These are phyloP conservation scores for Rhododendron molle DNA, from an alignment of 148 eudicot species.

Conservation along the genomic window DNA sequence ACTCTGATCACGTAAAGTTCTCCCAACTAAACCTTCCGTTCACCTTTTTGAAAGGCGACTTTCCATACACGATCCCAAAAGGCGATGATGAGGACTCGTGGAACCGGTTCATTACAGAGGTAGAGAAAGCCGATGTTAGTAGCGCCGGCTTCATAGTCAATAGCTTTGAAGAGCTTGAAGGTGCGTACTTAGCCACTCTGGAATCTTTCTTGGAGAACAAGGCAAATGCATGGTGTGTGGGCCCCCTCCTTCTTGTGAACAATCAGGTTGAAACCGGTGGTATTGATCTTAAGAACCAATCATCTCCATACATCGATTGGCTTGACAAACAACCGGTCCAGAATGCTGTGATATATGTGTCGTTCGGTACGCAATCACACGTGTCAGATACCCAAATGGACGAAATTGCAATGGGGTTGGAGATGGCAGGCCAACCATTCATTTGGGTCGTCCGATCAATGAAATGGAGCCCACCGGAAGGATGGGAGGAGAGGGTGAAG, in stretches of 20 bases:
- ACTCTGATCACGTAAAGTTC: not conserved
- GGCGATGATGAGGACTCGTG: not conserved
- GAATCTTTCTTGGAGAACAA: not conserved
- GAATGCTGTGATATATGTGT: not conserved
- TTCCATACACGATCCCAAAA: not conserved
- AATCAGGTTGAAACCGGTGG: not conserved
- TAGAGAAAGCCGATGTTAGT: not conserved
- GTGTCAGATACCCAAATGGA: not conserved
- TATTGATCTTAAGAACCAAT: not conserved
- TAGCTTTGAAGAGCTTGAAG: conserved; percentile 8
- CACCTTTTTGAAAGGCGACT: not conserved
- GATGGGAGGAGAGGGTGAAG: not conserved
- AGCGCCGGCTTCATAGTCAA: not conserved
- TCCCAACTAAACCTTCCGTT: not conserved
- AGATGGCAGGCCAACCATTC: not conserved
- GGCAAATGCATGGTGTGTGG: not conserved
- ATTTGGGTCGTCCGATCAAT: not conserved
- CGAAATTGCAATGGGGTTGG: conserved; percentile 6
- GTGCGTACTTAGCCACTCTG: not conserved
- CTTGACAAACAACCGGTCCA: not conserved
- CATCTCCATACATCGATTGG: not conserved
- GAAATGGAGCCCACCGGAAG: not conserved
- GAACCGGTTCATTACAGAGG: not conserved
- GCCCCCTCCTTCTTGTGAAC: not conserved
- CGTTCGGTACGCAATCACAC: not conserved